phyloP scores from a whole-genome alignment of 352 stramenopile genomes.

The Phytophthora pistaciae region DNA sequence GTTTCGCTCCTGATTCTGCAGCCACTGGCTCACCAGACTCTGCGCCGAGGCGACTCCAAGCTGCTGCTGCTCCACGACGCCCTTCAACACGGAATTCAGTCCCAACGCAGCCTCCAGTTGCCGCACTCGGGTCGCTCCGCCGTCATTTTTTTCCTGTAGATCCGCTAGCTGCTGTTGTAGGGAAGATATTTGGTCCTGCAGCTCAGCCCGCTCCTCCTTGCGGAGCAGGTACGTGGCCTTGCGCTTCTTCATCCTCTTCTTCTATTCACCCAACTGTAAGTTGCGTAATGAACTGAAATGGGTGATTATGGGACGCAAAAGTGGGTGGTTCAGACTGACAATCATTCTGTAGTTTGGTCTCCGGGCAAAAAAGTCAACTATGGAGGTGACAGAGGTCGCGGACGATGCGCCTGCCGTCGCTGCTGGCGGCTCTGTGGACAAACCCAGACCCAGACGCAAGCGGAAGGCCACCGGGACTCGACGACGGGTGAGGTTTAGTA shows the following conservation, averaged over 20 bases:
- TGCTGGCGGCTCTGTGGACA: background rate
- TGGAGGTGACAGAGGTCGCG: background rate
- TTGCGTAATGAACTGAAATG: too few species aligned
- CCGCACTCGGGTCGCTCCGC: background rate
- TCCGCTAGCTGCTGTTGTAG: constrained; percentile 15
- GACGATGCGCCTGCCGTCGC: background rate
- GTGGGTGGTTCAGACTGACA: background rate
- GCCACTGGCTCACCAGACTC: constrained; percentile 12
- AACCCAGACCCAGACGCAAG: constrained; percentile 12
- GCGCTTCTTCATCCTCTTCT: constrained; percentile 34
- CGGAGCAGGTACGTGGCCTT: constrained; percentile 43
- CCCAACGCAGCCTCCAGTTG: constrained; percentile 12
- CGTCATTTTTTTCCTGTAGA: background rate
- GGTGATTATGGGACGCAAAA: too few species aligned
- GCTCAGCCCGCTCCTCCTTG: constrained; percentile 42
- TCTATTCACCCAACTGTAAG: background rate
- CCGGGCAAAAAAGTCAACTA: too few species aligned
- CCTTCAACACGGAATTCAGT: constrained; percentile 12
- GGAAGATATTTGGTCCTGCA: constrained; percentile 4
- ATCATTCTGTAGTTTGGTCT: background rate
- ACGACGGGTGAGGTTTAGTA: constrained; percentile 15
- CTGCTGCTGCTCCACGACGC: constrained; percentile 15
- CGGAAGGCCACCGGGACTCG: constrained; percentile 24
- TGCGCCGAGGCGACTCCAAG: constrained; percentile 17
- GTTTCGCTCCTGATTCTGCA: constrained; percentile 9